These are phyloP conservation scores for Phytopythium sindhum DNA, from an alignment of 352 stramenopile species.

Conservation along the genomic window DNA sequence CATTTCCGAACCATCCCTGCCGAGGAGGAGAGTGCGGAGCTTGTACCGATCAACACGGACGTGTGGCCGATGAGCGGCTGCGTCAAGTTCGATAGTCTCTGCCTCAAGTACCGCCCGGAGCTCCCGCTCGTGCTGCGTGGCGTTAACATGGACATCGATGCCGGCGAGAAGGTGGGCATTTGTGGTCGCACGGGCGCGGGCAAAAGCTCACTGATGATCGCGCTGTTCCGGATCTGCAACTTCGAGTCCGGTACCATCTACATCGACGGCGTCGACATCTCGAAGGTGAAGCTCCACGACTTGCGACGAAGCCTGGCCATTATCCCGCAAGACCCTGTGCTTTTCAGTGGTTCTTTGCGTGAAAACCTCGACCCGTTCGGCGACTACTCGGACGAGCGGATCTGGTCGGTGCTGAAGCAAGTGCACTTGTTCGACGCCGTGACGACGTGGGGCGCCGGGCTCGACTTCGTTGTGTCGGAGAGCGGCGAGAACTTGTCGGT, in stretches of 20 bases:
- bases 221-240: conserved; percentile 41
- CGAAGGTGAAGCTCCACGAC: conserved; percentile 23
- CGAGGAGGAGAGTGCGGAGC: conserved; percentile 29
- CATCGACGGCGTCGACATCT: conserved; percentile 86
- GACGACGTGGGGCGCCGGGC: conserved; percentile 50
- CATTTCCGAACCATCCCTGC: conserved; percentile 31
- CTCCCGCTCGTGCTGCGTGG: conserved; percentile 34
- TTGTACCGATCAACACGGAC: conserved; percentile 5
- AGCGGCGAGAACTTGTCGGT: conserved; percentile 94
- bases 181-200: conserved; percentile 41
- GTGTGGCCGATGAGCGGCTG: conserved; percentile 23
- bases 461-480: conserved; percentile 89
- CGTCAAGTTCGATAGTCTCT: conserved; percentile 22
- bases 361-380: conserved; percentile 91
- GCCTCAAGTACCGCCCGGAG: conserved; percentile 32
- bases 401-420: conserved; percentile 60
- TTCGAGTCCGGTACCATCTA: conserved; percentile 61
- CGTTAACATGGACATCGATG: conserved; percentile 27
- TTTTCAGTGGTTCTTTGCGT: conserved; percentile 87
- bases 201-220: conserved; percentile 46
- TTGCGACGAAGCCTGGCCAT: conserved; percentile 42
- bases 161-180: conserved; percentile 51
- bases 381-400: conserved; percentile 56
- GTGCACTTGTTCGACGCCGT: conserved; percentile 57
- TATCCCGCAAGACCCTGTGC: conserved; percentile 80